A percentile compares a stretch with the other conserved stretches of the same genome.
phyloP scores from a whole-genome alignment of 116 monocot species.

The Posidonia oceanica region DNA sequence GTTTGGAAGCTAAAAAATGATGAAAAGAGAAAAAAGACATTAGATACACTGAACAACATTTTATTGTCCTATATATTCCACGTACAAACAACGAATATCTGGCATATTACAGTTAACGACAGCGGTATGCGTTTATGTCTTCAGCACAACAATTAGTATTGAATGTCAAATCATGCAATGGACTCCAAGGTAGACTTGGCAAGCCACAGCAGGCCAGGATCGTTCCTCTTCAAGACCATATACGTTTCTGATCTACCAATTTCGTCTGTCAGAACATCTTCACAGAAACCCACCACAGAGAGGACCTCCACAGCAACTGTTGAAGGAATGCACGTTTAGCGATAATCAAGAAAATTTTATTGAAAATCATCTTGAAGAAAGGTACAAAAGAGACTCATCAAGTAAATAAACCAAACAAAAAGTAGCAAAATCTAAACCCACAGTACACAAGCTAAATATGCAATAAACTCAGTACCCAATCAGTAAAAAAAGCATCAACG shows the following conservation, averaged over 20 bases:
- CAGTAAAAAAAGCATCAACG: too few relatives aligned
- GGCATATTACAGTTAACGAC: conserved; percentile 18
- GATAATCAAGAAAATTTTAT: too few relatives aligned
- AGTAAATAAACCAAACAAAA: background rate
- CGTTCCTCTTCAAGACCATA: conserved; percentile 68
- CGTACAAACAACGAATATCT: background rate
- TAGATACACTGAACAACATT: background rate
- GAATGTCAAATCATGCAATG: too few relatives aligned
- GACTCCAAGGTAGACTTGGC: conserved; percentile 68
- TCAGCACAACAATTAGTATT: too few relatives aligned
- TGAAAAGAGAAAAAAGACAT: too few relatives aligned
- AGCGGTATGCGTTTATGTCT: too few relatives aligned
- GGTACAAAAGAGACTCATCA: background rate
- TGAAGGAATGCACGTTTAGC: background rate
- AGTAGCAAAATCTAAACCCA: too few relatives aligned
- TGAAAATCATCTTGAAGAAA: too few relatives aligned
- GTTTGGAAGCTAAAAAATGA: too few relatives aligned
- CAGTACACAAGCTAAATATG: too few relatives aligned
- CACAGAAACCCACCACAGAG: conserved; percentile 52
- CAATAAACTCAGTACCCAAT: too few relatives aligned
- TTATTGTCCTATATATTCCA: background rate
- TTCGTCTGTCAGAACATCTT: conserved; percentile 49
- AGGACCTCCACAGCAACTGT: conserved; percentile 96
- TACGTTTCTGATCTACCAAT: conserved; percentile 54
- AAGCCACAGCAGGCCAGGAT: conserved; percentile 93